Base-by-base conservation (phyloP, 2,329 filamentous ascomycete genomes). In the Monosporascus ibericus region DNA sequence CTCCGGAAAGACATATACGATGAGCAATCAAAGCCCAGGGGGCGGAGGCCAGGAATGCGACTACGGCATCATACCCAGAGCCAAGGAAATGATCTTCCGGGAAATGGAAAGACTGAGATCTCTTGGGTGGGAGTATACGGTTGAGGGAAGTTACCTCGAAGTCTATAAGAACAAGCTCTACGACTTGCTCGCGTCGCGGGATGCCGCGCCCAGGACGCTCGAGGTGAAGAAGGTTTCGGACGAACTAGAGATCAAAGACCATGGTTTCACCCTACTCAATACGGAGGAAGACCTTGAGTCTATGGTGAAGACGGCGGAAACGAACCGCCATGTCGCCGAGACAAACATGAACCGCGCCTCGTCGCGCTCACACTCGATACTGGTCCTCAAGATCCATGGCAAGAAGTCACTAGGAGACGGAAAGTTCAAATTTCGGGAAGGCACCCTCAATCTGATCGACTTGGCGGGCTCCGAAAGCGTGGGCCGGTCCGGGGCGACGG, bases 161-260 rank as follows among this genome's bases (percentile, higher is more conserved):
- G 94, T 99, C 6, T 99, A 99, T 80, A 97, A 99, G 58, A 94
- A 99, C 68, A 94, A 95, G 56, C 79, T 99, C 57, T 91, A 96
- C 66, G 94, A 99, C 68, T 73, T 99, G 15, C 80, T 99, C 14
- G 73, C 74, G 0, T 70, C 77, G 1, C 70, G 75, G 20, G 78
- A 90, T 48, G 83, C 86, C 57, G 90, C 87, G 72, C 94, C 97
- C 60, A 92, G 97, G 44, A 59, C 65, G 0, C 48, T 63, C 15
- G 54, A 54, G 2, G 66, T 67, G 17, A 65, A 67, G n/a, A 55
- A 58, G 6, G 59, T 63, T 5, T 57, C 60, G 7, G 65, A 68
- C 8, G 66, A 67, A 30, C 58, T 66, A 7, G 61, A 60, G 38
- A 67, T 67, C 58, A 63, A 63, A 46, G 63, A 62, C 20, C 64